Evolutionary conservation across 768 basidiomycete species (phyloP), one percentile per base, ranked within the genome.

Genomic region (Russula sp.): DNA sequence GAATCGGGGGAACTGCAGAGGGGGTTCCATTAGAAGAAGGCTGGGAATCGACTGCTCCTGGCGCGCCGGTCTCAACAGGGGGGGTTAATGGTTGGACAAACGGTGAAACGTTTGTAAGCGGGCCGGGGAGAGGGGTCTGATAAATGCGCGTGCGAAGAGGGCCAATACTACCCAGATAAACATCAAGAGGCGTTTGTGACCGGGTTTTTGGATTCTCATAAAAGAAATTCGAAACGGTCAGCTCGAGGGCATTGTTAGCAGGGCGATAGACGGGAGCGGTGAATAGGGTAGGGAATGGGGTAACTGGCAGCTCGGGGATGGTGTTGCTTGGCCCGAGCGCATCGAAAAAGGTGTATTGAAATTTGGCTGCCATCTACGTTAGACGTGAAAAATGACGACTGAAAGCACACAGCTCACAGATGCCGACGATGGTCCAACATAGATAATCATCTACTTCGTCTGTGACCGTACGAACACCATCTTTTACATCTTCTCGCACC

Each of bases 361-460:
- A 94, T 75, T 94, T 93, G 59, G 92, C 91, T 94, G 68, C 50
- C 59, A 35, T 44, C 27, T 62, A 57, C 51, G 69, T 66, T 61
- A 63, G 54, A 47, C 35, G 27, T 61, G 59, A 55, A 32, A 54
- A 47, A 18, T 13, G 45, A 55, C 18, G 59, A 53, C 51, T 32
- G 53, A 59, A 63, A 55, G 54, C 40, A 54, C 22, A 22, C 70
- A 65, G 77, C 89, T 74, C 75, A 94, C 94, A 92, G 57, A 96
- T 94, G 44, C 94, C 92, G 67, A 94, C 92, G 68, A 97, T 94
- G 13, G 92, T 93, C 94, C 94, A 97, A 70, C 91, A 93, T 61
- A 95, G 77, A 78, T 93, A 95, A 72, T 97, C 94, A 72, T 97
- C 94, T 6, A 97, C 91, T 74, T 93, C 90, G 69, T 96, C 94